Evolutionary conservation across 1,284 basidiomycete species (phyloP).

Genomic region (Rhizoctonia solani): DNA sequence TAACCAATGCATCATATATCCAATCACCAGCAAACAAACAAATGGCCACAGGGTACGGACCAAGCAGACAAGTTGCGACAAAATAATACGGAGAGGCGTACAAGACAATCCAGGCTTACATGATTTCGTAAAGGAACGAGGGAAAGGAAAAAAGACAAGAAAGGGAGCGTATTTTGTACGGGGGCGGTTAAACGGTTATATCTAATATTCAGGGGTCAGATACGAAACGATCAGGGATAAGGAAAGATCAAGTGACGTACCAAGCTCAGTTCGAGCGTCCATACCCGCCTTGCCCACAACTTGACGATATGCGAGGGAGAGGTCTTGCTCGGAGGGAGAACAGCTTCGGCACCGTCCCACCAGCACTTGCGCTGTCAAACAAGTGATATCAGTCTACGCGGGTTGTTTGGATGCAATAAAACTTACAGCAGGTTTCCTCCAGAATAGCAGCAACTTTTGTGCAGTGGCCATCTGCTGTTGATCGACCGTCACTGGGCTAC

Average conservation of each 20-base stretch:
- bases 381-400: conserved; percentile 15
- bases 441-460: conserved; percentile 96
- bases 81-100: conserved; percentile 4
- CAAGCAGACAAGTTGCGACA: not conserved
- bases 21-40: not conserved
- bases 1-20: not conserved
- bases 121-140: not conserved
- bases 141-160: too few species aligned
- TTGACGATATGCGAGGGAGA: conserved; percentile 63
- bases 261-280: conserved; percentile 96
- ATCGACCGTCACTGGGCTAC: conserved; percentile 78
- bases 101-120: not conserved
- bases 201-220: not conserved
- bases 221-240: not conserved
- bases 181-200: not conserved
- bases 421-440: conserved; percentile 95
- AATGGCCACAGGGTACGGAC: not conserved
- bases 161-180: too few species aligned
- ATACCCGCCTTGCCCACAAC: conserved; percentile 97
- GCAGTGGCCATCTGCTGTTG: conserved; percentile 94
- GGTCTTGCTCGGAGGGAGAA: conserved; percentile 63
- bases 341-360: conserved; percentile 98
- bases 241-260: conserved; percentile 52
- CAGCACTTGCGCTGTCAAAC: conserved; percentile 88
- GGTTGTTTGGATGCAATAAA: too few species aligned